Evolutionary conservation across 768 basidiomycete species (phyloP).

Genomic region (Mycena vitilis): DNA sequence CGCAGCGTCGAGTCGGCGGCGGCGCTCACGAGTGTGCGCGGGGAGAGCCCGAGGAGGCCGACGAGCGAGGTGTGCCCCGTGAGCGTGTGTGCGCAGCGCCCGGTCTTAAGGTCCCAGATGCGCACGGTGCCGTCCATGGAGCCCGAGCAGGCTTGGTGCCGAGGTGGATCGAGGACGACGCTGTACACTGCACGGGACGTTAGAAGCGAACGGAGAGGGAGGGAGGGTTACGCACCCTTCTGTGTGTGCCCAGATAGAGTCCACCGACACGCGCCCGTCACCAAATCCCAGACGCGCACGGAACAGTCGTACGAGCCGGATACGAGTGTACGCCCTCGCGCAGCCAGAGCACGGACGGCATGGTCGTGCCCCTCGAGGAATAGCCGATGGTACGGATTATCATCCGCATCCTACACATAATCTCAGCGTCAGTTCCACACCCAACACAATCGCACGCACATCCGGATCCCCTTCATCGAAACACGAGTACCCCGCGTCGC

Average conservation of each 20-base stretch:
- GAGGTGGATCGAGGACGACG: slow-evolving; percentile 87
- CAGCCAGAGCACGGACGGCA: slow-evolving; percentile 93
- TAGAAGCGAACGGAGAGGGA: slow-evolving; percentile 10
- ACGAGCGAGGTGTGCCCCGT: slow-evolving; percentile 96
- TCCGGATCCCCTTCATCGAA: slow-evolving; percentile 36
- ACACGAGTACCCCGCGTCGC: slow-evolving; percentile 35
- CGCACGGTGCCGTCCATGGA: slow-evolving; percentile 99
- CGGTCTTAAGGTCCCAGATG: slow-evolving; percentile 90
- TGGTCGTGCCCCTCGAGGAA: slow-evolving; percentile 91
- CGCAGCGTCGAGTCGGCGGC: slow-evolving; percentile 96
- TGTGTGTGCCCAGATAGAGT: slow-evolving; percentile 89
- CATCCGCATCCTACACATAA: slow-evolving; percentile 63
- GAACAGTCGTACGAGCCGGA: slow-evolving; percentile 97
- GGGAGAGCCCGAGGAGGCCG: slow-evolving; percentile 89
- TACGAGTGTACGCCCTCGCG: slow-evolving; percentile 88
- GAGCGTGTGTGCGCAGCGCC: slow-evolving; percentile 82
- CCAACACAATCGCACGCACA: slow-evolving; percentile 13
- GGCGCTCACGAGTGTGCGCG: slow-evolving; percentile 92
- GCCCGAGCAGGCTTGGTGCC: slow-evolving; percentile 94
- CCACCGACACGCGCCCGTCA: slow-evolving; percentile 84
- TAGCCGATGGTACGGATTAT: slow-evolving; percentile 91
- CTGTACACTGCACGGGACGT: slow-evolving; percentile 79
- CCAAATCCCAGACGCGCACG: slow-evolving; percentile 95
- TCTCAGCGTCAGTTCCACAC: slow-evolving; percentile 45
- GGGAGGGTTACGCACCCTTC: slow-evolving; percentile 71